Evolutionary conservation across 2,329 filamentous ascomycete species (phyloP).

Genomic region (Diaporthe australafricana): DNA sequence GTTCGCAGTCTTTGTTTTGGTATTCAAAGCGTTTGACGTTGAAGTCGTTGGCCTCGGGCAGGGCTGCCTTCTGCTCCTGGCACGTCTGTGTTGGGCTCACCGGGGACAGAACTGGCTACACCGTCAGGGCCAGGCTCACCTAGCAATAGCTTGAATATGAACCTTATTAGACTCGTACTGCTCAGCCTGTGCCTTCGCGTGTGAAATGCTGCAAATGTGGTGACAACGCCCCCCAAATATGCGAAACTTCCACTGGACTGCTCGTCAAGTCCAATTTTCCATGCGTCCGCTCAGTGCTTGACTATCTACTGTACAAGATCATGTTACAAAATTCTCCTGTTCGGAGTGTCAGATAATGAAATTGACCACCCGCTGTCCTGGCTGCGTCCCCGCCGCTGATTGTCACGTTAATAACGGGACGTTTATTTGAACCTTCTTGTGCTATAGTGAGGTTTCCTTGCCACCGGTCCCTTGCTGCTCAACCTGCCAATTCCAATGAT

Average conservation of each 20-base stretch:
- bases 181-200: neutral
- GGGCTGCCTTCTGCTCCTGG: neutral
- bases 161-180: neutral
- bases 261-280: neutral
- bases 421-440: constrained; percentile 3
- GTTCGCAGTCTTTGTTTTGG: neutral
- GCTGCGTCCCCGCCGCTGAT: neutral
- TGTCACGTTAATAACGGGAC: neutral
- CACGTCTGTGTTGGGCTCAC: neutral
- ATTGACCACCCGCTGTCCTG: neutral
- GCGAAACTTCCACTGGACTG: neutral
- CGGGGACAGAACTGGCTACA: neutral
- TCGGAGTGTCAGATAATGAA: too few relatives aligned
- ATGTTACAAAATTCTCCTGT: neutral
- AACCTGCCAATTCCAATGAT: neutral
- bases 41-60: neutral
- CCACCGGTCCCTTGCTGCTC: neutral
- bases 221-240: neutral
- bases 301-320: constrained; percentile 11
- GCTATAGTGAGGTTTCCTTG: neutral
- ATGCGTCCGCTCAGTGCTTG: neutral
- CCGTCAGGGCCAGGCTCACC: neutral
- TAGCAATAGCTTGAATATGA: constrained; percentile 4
- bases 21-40: too few relatives aligned
- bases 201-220: neutral